Evolutionary conservation across 768 basidiomycete genomes (phyloP).

Genomic region (Jaapia argillacea): DNA sequence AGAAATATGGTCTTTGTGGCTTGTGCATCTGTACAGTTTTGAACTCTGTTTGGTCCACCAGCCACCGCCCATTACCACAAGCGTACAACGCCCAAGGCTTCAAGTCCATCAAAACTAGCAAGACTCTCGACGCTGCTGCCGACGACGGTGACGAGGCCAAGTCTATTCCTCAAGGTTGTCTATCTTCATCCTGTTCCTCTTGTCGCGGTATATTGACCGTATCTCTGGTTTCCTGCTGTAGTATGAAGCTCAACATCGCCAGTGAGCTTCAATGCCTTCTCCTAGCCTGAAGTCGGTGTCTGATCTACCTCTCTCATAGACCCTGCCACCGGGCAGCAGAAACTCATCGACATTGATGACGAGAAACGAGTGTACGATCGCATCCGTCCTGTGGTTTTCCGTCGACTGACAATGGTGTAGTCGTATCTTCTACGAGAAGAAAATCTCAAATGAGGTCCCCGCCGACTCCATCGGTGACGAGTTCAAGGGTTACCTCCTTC

Average conservation of each 20-base stretch:
- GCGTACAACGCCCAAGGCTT: slow-evolving; percentile 7
- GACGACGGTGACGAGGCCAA: slow-evolving; percentile 30
- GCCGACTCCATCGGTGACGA: slow-evolving; percentile 89
- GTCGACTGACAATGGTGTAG: too few species aligned
- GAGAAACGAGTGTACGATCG: slow-evolving; percentile 69
- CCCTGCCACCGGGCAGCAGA: slow-evolving; percentile 97
- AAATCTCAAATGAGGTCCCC: slow-evolving; percentile 90
- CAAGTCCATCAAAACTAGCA: slow-evolving; percentile 14
- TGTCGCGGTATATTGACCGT: neutral
- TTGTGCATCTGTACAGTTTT: neutral
- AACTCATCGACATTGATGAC: slow-evolving; percentile 89
- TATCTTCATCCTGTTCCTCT: neutral
- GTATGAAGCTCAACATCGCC: slow-evolving; percentile 98
- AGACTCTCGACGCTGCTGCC: slow-evolving; percentile 30
- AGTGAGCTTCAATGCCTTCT: slow-evolving; percentile 41
- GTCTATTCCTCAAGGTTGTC: slow-evolving; percentile 20
- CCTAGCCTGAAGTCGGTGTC: slow-evolving; percentile 1
- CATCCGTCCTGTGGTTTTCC: neutral
- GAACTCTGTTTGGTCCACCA: neutral
- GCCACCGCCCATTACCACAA: slow-evolving; percentile 3
- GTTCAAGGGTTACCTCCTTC: slow-evolving; percentile 94
- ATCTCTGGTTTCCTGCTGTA: slow-evolving; percentile 16
- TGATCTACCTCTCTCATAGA: slow-evolving; percentile 33
- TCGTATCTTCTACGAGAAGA: slow-evolving; percentile 96
- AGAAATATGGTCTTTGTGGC: slow-evolving; percentile 21